phyloP scores from a whole-genome alignment of 106 monocot species.

The Acorus calamus region DNA sequence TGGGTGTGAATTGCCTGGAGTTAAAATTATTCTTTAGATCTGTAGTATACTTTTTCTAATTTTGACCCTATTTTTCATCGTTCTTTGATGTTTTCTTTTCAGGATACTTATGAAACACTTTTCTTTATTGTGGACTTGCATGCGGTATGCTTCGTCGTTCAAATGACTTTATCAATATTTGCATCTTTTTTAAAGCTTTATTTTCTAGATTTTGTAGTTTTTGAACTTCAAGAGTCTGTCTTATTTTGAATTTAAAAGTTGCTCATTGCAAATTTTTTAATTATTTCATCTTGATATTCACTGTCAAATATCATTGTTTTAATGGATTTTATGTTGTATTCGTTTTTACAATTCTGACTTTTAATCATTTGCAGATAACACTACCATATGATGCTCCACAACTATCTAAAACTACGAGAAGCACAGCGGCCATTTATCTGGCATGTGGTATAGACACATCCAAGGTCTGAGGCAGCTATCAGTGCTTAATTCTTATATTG shows the following conservation, averaged over 20 bases:
- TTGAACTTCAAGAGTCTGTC: too few species aligned
- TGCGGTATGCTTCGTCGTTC: constrained; percentile 54
- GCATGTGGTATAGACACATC: constrained; percentile 90
- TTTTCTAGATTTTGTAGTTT: too few species aligned
- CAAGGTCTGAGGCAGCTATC: constrained; percentile 42
- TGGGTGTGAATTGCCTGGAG: too few species aligned
- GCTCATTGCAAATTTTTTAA: too few species aligned
- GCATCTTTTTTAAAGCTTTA: not conserved
- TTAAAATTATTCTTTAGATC: too few species aligned
- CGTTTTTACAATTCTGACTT: constrained; percentile 1
- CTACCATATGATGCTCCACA: constrained; percentile 63
- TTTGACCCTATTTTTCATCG: too few species aligned
- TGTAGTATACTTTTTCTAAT: too few species aligned
- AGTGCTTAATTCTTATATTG: not conserved
- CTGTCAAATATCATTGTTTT: not conserved
- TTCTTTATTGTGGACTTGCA: constrained; percentile 97
- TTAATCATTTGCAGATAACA: constrained; percentile 56
- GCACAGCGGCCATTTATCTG: constrained; percentile 87
- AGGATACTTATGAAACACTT: constrained; percentile 84
- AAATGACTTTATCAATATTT: not conserved
- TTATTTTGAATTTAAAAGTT: too few species aligned
- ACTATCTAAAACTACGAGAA: constrained; percentile 69
- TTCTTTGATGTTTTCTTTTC: too few species aligned
- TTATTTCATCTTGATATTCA: too few species aligned
- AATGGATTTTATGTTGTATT: not conserved